A percentile compares a stretch with the other conserved stretches of the same genome.
Evolutionary conservation across 148 eudicot species (phyloP).

Genomic region (Cornus suecica): DNA sequence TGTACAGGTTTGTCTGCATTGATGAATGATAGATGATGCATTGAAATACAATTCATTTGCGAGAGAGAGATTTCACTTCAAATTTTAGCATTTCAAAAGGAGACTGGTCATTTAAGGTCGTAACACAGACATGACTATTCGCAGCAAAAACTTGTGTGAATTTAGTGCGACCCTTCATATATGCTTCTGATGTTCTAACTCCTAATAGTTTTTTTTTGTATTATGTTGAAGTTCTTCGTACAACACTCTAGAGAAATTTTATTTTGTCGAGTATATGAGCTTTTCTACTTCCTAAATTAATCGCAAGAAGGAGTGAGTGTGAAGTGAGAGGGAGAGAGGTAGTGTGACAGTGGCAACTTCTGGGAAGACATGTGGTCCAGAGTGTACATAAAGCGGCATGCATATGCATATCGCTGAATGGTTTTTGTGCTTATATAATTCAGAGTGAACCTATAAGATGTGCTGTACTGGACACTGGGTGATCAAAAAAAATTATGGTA

Average conservation of each 20-base stretch:
- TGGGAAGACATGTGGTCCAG: neutral
- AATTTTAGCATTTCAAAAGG: neutral
- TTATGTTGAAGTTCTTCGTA: neutral
- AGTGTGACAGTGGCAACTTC: neutral
- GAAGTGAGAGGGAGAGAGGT: neutral
- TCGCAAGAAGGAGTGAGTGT: neutral
- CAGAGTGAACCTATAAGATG: neutral
- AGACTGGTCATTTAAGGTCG: neutral
- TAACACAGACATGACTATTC: neutral
- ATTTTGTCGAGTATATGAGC: neutral
- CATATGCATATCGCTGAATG: neutral
- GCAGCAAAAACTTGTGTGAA: neutral
- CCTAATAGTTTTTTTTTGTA: neutral
- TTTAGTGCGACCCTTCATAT: neutral
- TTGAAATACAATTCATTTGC: neutral
- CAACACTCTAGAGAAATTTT: neutral
- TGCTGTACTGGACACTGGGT: neutral
- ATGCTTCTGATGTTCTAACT: neutral
- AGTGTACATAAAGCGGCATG: neutral
- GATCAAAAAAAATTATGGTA: neutral
- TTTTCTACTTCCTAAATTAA: neutral
- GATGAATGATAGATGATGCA: neutral
- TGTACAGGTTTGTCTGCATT: neutral
- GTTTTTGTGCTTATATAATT: neutral
- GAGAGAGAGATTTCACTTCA: neutral